Evolutionary conservation across 371 early-diverging fungal genomes (phyloP).

Genomic region (Mortierella sp.): DNA sequence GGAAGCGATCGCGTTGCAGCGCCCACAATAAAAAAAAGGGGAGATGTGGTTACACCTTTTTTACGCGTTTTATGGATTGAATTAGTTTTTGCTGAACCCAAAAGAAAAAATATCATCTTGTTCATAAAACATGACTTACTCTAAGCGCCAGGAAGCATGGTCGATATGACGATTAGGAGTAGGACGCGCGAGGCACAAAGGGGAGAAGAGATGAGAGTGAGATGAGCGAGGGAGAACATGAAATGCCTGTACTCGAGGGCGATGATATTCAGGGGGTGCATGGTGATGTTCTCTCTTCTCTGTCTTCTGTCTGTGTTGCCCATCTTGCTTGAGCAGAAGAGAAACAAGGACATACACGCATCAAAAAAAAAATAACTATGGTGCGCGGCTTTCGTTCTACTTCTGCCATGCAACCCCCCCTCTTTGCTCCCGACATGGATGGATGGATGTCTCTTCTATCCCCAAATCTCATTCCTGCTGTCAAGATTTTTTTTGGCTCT

Average conservation of each 20-base stretch:
- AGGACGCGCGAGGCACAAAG: not conserved
- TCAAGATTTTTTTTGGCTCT: not conserved
- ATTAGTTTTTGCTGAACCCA: no score
- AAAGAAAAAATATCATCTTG: no score
- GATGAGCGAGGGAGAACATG: not conserved
- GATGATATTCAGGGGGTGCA: not conserved
- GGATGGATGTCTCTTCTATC: not conserved
- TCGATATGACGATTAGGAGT: no score
- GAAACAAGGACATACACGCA: not conserved
- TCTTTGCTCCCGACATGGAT: conserved; percentile 10
- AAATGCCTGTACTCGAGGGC: no score
- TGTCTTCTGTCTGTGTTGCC: not conserved
- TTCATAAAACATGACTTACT: no score
- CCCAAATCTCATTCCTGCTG: no score
- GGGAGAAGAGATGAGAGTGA: not conserved
- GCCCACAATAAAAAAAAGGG: not conserved
- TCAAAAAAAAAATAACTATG: not conserved
- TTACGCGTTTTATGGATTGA: no score
- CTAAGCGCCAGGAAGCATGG: no score
- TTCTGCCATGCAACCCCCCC: not conserved
- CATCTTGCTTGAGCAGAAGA: not conserved
- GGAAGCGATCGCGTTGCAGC: no score
- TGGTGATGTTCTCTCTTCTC: not conserved
- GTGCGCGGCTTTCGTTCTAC: not conserved
- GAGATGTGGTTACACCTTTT: not conserved